Conservation (phyloP, 305 asterid species). For the Ajuga reptans region DNA sequence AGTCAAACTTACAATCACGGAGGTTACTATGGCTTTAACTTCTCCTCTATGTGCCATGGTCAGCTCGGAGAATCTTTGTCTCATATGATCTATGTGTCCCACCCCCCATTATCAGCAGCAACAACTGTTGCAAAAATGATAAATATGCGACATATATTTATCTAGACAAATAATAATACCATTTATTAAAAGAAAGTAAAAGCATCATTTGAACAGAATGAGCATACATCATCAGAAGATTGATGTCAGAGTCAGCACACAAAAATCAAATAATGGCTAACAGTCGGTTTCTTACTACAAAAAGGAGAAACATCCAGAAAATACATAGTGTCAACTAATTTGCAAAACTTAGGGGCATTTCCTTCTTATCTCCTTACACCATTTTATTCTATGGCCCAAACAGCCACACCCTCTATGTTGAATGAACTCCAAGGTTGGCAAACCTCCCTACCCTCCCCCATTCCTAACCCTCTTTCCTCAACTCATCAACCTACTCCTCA, state of each 20-base stretch:
- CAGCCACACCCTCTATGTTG: neutral
- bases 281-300: too few relatives aligned
- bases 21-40: constrained; percentile 60
- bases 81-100: constrained; percentile 39
- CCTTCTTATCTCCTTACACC: neutral
- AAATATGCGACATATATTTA: neutral
- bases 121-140: constrained; percentile 34
- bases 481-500: neutral
- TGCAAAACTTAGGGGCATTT: neutral
- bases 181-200: neutral
- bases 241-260: neutral
- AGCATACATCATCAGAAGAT: neutral
- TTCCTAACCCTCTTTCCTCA: neutral
- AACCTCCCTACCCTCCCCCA: neutral
- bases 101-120: constrained; percentile 65
- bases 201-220: neutral
- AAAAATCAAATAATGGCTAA: neutral
- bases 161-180: neutral
- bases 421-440: neutral
- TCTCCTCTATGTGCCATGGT: constrained; percentile 82
- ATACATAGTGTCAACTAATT: too few relatives aligned
- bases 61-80: constrained; percentile 60
- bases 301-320: too few relatives aligned
- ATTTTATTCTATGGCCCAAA: neutral
- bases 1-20: constrained; percentile 62